Conservation (phyloP, 371 early-diverging fungal species). For the Mortierella sp. region DNA sequence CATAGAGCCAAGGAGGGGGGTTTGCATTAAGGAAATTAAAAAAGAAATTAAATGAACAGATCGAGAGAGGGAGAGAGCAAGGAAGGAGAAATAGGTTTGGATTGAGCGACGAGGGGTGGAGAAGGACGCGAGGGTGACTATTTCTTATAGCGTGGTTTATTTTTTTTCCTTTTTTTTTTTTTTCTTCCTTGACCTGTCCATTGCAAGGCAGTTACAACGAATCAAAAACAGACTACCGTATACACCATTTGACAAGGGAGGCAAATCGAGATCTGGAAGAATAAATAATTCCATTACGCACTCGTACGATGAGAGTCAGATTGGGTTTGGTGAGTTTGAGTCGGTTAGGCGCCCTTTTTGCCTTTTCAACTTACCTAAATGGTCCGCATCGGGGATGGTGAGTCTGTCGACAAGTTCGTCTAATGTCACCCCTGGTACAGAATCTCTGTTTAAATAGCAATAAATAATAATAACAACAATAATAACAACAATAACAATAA, state of each 20-base stretch:
- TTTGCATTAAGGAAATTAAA: neutral
- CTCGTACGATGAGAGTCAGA: too few relatives aligned
- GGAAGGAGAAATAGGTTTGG: constrained; percentile 5
- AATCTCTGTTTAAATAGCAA: constrained; percentile 20
- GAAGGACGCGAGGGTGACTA: neutral
- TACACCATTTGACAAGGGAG: neutral
- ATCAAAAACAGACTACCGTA: neutral
- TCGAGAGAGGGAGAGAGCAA: neutral
- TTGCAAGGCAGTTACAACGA: neutral
- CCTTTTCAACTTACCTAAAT: constrained; percentile 27
- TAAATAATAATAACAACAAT: too few relatives aligned
- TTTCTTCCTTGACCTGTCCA: neutral
- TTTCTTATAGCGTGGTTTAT: neutral
- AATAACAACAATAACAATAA: neutral
- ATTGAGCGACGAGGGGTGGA: neutral
- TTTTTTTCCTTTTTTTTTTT: neutral
- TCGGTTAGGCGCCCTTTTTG: neutral
- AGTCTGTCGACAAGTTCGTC: constrained; percentile 50
- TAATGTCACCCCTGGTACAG: constrained; percentile 40
- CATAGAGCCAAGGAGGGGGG: constrained; percentile 4
- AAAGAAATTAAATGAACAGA: neutral
- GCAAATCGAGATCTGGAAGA: neutral
- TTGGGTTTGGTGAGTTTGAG: neutral
- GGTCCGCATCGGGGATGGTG: constrained; percentile 40
- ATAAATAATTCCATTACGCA: too few relatives aligned